Percentiles rank a stretch among this genome's conserved stretches.
Conservation (phyloP, 768 basidiomycete species). For the Crassisporium funariophilum region DNA sequence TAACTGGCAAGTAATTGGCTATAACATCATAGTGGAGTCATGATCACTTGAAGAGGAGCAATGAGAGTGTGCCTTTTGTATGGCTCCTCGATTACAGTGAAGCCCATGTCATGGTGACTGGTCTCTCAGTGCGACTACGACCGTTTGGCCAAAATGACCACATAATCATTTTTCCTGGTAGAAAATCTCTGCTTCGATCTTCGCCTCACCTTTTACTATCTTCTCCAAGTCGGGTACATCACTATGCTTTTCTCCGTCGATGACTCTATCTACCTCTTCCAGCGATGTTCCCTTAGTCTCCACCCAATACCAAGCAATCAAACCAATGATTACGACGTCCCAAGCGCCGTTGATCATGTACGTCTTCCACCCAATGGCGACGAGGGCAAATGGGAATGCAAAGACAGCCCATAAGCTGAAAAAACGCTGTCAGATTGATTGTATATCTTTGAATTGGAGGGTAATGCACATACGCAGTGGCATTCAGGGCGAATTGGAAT, state of each 20-base stretch:
- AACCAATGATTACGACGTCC: constrained; percentile 15
- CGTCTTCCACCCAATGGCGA: constrained; percentile 17
- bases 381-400: constrained; percentile 17
- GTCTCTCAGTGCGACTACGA: too few species aligned
- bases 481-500: constrained; percentile 17
- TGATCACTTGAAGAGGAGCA: too few species aligned
- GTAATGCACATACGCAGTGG: constrained; percentile 12
- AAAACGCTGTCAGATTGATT: neutral
- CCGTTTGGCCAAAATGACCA: too few species aligned
- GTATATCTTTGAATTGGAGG: neutral
- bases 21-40: too few species aligned
- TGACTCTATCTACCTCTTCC: constrained; percentile 15
- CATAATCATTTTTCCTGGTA: too few species aligned
- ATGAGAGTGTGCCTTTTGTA: too few species aligned
- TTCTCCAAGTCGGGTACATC: too few species aligned
- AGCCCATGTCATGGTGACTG: too few species aligned
- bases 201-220: too few species aligned
- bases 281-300: constrained; percentile 17
- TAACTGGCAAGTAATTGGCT: too few species aligned
- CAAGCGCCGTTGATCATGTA: constrained; percentile 22
- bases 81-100: too few species aligned
- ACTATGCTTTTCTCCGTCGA: constrained; percentile 16
- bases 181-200: too few species aligned
- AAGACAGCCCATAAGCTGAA: constrained; percentile 14
- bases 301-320: constrained; percentile 19